These are phyloP conservation scores for Obba rivulosa DNA, from an alignment of 768 basidiomycete species.

Conservation along the genomic window DNA sequence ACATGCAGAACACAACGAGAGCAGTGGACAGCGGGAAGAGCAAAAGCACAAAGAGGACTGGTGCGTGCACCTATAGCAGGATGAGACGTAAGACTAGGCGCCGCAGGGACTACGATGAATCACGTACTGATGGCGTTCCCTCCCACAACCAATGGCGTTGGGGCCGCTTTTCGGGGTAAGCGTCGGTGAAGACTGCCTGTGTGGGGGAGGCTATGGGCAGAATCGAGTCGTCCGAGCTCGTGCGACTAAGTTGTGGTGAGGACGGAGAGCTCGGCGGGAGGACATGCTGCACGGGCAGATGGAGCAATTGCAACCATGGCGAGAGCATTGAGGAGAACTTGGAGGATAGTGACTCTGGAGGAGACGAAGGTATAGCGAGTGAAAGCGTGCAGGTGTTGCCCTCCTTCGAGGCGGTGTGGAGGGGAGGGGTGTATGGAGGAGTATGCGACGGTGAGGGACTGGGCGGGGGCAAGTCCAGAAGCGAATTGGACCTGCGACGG, in stretches of 20 bases:
- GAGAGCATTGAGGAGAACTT: conserved; percentile 41
- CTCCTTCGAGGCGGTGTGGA: not conserved
- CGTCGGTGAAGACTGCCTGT: conserved; percentile 40
- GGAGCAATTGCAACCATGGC: conserved; percentile 49
- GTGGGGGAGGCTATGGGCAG: conserved; percentile 51
- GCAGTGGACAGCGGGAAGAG: conserved; percentile 66
- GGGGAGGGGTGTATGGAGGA: conserved; percentile 7
- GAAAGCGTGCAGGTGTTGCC: conserved; percentile 28
- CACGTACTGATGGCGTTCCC: conserved; percentile 32
- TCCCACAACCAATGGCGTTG: conserved; percentile 34
- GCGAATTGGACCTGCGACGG: conserved; percentile 25
- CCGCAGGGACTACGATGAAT: not conserved
- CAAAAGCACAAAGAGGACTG: conserved; percentile 65
- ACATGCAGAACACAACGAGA: conserved; percentile 39
- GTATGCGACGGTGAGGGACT: conserved; percentile 17
- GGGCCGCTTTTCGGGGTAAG: conserved; percentile 34
- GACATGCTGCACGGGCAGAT: conserved; percentile 35
- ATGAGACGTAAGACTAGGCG: conserved; percentile 1
- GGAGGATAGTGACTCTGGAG: conserved; percentile 5
- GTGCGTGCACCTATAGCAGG: conserved; percentile 45
- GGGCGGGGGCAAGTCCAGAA: conserved; percentile 21
- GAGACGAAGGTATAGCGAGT: conserved; percentile 19
- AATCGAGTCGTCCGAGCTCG: conserved; percentile 38
- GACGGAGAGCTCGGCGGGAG: conserved; percentile 38
- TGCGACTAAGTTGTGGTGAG: conserved; percentile 33